A percentile compares a stretch with the other conserved stretches of the same genome.
Conservation (phyloP, 345 rosid species). For the Eucalyptus pauciflora region DNA sequence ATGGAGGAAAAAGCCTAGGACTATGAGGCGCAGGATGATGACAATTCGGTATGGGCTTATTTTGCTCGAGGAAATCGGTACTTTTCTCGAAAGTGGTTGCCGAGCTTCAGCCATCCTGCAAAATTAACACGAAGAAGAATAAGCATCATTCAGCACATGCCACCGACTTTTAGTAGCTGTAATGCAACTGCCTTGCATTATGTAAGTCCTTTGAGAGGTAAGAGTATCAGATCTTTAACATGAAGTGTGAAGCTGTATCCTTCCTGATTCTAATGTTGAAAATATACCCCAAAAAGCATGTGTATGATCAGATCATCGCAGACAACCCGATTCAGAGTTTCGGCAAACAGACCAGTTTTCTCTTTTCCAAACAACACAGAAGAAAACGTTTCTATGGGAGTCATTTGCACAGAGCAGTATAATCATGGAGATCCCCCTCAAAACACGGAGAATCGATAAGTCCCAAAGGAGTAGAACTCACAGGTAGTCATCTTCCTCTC, state of each 20-base stretch:
- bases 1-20: slow-evolving; percentile 77
- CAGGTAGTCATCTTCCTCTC: slow-evolving; percentile 77
- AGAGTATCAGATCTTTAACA: not conserved
- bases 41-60: slow-evolving; percentile 95
- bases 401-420: not conserved
- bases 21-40: slow-evolving; percentile 67
- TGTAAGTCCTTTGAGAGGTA: not conserved
- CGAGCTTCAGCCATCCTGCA: slow-evolving; percentile 93
- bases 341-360: not conserved
- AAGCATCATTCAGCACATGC: not conserved
- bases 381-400: not conserved
- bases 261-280: not conserved
- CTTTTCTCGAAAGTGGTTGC: slow-evolving; percentile 88
- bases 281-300: not conserved
- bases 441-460: not conserved
- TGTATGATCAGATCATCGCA: not conserved
- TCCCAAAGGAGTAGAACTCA: slow-evolving; percentile 3
- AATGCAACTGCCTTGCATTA: not conserved
- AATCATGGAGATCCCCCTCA: not conserved
- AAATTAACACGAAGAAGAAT: not conserved
- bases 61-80: slow-evolving; percentile 79
- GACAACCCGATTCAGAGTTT: not conserved
- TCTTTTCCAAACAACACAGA: not conserved
- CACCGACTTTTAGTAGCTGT: not conserved
- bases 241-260: not conserved